Conservation (phyloP, 139 green algal species). For the Chlamydomonas sphaeroides region DNA sequence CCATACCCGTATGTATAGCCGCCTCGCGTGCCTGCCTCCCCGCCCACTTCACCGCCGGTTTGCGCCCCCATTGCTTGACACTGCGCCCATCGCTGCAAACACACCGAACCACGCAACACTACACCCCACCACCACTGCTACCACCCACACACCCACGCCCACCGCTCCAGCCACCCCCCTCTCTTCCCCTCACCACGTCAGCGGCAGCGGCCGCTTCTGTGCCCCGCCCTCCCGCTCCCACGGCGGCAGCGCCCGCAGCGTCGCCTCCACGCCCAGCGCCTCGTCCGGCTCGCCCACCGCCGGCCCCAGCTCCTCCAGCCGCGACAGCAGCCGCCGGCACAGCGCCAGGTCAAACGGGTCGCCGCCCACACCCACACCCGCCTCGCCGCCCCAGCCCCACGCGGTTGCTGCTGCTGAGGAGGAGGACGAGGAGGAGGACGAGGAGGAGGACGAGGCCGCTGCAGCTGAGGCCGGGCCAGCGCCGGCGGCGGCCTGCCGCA, state of each 20-base stretch:
- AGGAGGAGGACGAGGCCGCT: background rate
- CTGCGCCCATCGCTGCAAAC: no score
- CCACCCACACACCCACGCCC: no score
- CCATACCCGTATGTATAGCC: no score
- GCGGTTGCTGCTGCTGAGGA: background rate
- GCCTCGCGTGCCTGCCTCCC: no score
- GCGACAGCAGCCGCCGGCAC: slow-evolving; percentile 6
- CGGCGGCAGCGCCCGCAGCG: slow-evolving; percentile 2
- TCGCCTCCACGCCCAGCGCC: background rate
- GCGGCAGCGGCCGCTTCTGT: background rate
- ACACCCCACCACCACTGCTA: no score
- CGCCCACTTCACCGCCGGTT: no score
- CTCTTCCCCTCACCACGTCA: slow-evolving; percentile 39
- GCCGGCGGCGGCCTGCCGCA: background rate
- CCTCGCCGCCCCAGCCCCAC: background rate
- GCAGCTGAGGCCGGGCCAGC: background rate
- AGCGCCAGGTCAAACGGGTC: slow-evolving; percentile 46
- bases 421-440: background rate
- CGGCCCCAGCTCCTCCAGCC: background rate
- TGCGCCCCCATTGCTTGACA: no score
- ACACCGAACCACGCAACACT: no score
- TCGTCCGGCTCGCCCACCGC: background rate
- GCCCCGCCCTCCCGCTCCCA: background rate
- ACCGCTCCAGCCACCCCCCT: no score
- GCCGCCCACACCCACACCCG: background rate